Percentiles rank a stretch among this genome's conserved stretches.
Evolutionary conservation across 352 stramenopile genomes (phyloP).

Genomic region (Phytophthora chlamydospora): DNA sequence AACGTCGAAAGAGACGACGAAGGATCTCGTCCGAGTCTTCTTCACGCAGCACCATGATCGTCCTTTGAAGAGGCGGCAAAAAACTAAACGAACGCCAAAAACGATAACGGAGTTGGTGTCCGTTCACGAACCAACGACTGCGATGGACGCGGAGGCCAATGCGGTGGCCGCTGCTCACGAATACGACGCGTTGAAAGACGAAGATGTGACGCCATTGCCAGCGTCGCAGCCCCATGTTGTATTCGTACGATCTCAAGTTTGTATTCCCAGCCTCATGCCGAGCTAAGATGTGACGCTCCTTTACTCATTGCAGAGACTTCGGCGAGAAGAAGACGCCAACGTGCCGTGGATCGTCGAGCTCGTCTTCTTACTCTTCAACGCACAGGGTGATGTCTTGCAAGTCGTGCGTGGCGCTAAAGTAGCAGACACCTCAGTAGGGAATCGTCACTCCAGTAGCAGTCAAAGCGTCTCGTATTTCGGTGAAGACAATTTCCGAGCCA

Average conservation of each 20-base stretch:
- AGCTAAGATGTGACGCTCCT: not conserved
- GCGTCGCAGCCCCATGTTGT: conserved; percentile 40
- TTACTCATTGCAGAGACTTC: conserved; percentile 33
- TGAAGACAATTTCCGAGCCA: conserved; percentile 38
- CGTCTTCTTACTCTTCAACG: conserved; percentile 58
- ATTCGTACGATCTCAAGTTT: conserved; percentile 38
- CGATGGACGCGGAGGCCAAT: conserved; percentile 21
- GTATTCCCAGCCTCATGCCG: not conserved
- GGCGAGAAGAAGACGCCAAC: conserved; percentile 36
- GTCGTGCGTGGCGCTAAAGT: conserved; percentile 35
- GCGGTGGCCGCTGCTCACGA: conserved; percentile 21
- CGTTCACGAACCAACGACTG: conserved; percentile 14
- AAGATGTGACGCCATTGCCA: conserved; percentile 39
- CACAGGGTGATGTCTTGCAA: conserved; percentile 61
- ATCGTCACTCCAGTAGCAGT: not conserved
- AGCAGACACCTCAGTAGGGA: conserved; percentile 1
- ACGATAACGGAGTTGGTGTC: conserved; percentile 13
- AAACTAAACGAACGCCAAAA: conserved; percentile 6
- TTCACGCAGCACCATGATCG: conserved; percentile 24
- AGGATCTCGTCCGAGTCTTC: conserved; percentile 34
- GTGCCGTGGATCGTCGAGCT: conserved; percentile 56
- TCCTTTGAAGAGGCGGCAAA: conserved; percentile 26
- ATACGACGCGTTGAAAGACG: conserved; percentile 35
- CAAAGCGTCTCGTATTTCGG: conserved; percentile 36
- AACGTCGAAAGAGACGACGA: conserved; percentile 36